Base-by-base conservation (phyloP, 345 rosid species). In the Citrus sp. region DNA sequence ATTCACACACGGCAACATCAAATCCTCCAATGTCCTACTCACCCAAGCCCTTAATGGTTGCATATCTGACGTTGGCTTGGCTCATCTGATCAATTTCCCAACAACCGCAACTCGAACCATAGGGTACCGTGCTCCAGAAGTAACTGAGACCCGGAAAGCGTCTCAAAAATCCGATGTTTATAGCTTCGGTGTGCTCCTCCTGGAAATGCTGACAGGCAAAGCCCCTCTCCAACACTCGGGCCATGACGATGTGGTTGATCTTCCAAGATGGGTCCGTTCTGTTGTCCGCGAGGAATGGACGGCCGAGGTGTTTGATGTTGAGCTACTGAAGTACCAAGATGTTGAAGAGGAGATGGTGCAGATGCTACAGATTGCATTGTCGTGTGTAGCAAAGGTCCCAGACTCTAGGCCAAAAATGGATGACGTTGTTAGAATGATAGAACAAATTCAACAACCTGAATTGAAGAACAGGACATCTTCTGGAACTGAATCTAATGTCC, bases 281-380 rank as follows among this genome's bases (percentile, higher is more conserved):
- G 94, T 93, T 0, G 97, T 93, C 6, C 79, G 94, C 51, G 98
- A 93, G 67, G 98, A 93, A 61, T 93, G 97, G 98, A 92, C 98
- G 0, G 97, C 97, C 2, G 97, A 93, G 81, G 98, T 93, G 19
- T 93, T 93, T 49, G 97, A 93, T 77, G 92, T 90, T 0, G 98
- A 92, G 88, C 92, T 93, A 10, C 65, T 92, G 83, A 89, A 81
- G 79, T 86, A 67, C 79, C 91, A 84, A 82, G 85, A 84, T 60
- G 85, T 85, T 18, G 97, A 92, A 81, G 97, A 93, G 78, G 97
- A 93, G 51, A 92, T 90, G 98, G 94, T 93, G 70, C 97, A 92
- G 79, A 89, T 92, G 97, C 89, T 93, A 69, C 98, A 93, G 79
- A 85, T 93, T 64, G 97, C 86, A 10, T 76, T 93, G 76, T 78